Evolutionary conservation across 2,329 filamentous ascomycete species (phyloP), one percentile per base, ranked within the genome.

Genomic region (Monosporascus sp.): DNA sequence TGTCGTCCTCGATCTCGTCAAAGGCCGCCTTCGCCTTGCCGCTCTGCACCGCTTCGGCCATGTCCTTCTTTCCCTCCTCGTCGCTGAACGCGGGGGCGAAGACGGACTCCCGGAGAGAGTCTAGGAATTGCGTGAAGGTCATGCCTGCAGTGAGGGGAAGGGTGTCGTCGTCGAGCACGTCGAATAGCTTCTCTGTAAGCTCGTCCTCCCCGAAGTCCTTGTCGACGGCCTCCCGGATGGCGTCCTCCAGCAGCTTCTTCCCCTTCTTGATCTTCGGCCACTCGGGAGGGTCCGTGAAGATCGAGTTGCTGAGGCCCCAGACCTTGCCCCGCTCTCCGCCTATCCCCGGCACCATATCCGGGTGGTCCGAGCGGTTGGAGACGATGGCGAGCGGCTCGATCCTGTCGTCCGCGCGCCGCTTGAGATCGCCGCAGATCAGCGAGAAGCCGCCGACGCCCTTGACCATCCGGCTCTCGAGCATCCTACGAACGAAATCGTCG

Each of bases 391-490:
- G 69, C 0, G 78, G 78, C 55, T 81, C 73, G 22, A 78, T 64
- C 8, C 56, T 54, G 14, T 59, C 59, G 24, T 61, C 63, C n/a
- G 49, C 53, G 50, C 57, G 65, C 22, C 61, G 48, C 45, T 73
- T 74, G 47, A 88, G 71, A 62, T 83, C 85, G 8, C 82, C 83
- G 57, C 83, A 86, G n/a, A 86, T 74, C 63, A 88, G 77, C 24
- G 82, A 85, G 64, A 87, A 87, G 0, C 85, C 84, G 7, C 85
- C 85, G 17, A 87, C 81, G 49, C 81, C 83, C 61, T 80, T 80
- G 22, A 84, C 77, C 9, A 80, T 75, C 22, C 73, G 73, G 27
- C 76, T 76, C 41, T 76, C 73, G 48, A 85, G 74, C 60, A 85
- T 71, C 9, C 72, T 71, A 51, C 75, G 64, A 17, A 84, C 79